Conservation (phyloP, 768 basidiomycete genomes). For the Strobilomyces dryophilus region DNA sequence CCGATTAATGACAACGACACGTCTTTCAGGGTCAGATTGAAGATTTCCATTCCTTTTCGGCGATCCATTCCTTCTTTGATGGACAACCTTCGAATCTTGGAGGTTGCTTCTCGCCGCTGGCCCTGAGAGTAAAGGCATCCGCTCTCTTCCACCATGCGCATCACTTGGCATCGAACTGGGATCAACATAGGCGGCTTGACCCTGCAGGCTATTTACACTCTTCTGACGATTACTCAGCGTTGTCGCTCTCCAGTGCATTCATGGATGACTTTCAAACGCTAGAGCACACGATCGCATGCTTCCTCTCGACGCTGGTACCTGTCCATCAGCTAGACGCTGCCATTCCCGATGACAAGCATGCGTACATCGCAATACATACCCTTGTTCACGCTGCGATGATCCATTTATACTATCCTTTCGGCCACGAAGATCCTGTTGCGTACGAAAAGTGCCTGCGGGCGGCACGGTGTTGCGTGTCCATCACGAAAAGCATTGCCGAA, state of each 20-base stretch:
- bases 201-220: conserved; percentile 8
- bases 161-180: conserved; percentile 56
- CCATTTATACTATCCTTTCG: conserved; percentile 59
- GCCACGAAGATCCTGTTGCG: conserved; percentile 52
- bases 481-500: conserved; percentile 61
- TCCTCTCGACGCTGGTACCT: conserved; percentile 59
- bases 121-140: conserved; percentile 73
- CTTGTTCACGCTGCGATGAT: conserved; percentile 65
- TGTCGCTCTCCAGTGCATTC: conserved; percentile 45
- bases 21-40: conserved; percentile 53
- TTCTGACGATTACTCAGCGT: conserved; percentile 31
- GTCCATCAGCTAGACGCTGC: conserved; percentile 58
- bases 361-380: conserved; percentile 57
- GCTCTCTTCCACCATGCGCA: conserved; percentile 69
- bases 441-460: conserved; percentile 67
- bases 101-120: conserved; percentile 57
- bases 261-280: conserved; percentile 56
- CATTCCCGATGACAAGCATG: conserved; percentile 54
- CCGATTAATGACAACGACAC: conserved; percentile 14
- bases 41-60: conserved; percentile 49
- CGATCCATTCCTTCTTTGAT: conserved; percentile 59
- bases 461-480: conserved; percentile 53
- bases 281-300: conserved; percentile 62
- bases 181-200: conserved; percentile 44
- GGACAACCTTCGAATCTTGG: conserved; percentile 46